Conservation (phyloP, 2,329 filamentous ascomycete species). For the Alternaria sp. region DNA sequence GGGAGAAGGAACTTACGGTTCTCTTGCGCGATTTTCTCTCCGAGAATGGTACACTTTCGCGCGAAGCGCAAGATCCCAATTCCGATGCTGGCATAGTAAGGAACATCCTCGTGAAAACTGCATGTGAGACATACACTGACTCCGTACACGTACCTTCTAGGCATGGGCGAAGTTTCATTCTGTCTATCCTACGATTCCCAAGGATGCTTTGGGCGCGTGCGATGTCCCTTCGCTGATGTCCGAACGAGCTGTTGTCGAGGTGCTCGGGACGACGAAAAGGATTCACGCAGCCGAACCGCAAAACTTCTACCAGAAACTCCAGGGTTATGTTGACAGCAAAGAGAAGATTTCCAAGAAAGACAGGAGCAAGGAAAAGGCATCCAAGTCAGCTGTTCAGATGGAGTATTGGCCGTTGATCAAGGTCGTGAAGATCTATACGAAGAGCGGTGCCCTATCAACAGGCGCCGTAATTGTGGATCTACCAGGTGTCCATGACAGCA, state of each 20-base stretch:
- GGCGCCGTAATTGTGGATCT: slow-evolving; percentile 66
- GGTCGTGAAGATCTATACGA: slow-evolving; percentile 62
- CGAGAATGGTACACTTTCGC: slow-evolving; percentile 49
- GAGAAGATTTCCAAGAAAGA: slow-evolving; percentile 52
- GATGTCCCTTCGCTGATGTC: slow-evolving; percentile 55
- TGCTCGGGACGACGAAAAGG: slow-evolving; percentile 58
- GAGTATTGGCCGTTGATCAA: slow-evolving; percentile 64
- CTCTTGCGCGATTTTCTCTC: slow-evolving; percentile 60
- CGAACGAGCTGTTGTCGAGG: slow-evolving; percentile 47
- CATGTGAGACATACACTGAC: background rate
- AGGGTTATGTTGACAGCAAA: slow-evolving; percentile 64
- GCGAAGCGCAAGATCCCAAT: slow-evolving; percentile 50
- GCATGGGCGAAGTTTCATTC: slow-evolving; percentile 61
- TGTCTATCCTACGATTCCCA: slow-evolving; percentile 56
- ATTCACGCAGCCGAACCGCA: slow-evolving; percentile 51
- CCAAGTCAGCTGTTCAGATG: slow-evolving; percentile 29
- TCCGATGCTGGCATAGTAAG: background rate
- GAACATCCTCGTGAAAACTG: background rate
- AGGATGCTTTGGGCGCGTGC: slow-evolving; percentile 50
- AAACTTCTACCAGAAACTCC: slow-evolving; percentile 58
- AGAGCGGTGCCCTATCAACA: slow-evolving; percentile 60
- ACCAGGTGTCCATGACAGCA: slow-evolving; percentile 67
- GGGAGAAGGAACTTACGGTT: slow-evolving; percentile 61
- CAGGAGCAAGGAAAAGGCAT: slow-evolving; percentile 38
- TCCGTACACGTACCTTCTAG: background rate